Percentiles rank a stretch among this genome's conserved stretches.
phyloP scores from a whole-genome alignment of 2,329 filamentous ascomycete species.

The Kalaharituber pfeilii region DNA sequence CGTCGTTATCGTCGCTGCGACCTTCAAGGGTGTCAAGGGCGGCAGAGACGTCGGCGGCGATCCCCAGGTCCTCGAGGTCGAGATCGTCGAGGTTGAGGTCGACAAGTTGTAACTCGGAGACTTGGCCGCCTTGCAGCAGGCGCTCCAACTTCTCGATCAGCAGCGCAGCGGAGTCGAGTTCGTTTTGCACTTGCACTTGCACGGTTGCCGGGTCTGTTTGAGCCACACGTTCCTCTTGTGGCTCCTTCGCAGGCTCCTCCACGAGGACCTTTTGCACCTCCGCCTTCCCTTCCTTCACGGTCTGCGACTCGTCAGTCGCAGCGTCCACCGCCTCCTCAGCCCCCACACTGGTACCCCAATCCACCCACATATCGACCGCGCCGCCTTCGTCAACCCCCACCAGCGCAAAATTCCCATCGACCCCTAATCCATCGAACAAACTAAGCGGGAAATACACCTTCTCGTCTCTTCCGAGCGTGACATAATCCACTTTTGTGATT shows the following conservation, averaged over 20 bases:
- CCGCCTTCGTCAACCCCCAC: constrained; percentile 8
- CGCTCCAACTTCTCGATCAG: too few species aligned
- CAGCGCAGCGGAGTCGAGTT: too few species aligned
- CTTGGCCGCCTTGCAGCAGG: too few species aligned
- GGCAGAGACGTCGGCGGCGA: not conserved
- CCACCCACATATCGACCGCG: constrained; percentile 9
- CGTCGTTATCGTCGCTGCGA: not conserved
- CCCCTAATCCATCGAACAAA: constrained; percentile 48
- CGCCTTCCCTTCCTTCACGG: not conserved
- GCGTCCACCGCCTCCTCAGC: not conserved
- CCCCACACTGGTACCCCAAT: constrained; percentile 2
- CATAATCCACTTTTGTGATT: constrained; percentile 64
- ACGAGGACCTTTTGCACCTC: not conserved
- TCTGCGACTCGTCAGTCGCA: not conserved
- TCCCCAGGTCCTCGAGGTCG: not conserved
- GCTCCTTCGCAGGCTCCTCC: not conserved
- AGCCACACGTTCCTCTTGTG: not conserved
- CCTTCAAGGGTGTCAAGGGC: not conserved
- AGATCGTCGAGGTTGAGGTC: not conserved
- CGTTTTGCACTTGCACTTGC: too few species aligned
- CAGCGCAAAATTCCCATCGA: constrained; percentile 14
- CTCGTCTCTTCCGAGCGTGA: constrained; percentile 72
- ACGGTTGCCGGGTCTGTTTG: too few species aligned
- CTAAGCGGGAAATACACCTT: constrained; percentile 64
- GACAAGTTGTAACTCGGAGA: too few species aligned